Base-by-base conservation (phyloP, 352 stramenopile genomes). In the Phytopythium helicoides region DNA sequence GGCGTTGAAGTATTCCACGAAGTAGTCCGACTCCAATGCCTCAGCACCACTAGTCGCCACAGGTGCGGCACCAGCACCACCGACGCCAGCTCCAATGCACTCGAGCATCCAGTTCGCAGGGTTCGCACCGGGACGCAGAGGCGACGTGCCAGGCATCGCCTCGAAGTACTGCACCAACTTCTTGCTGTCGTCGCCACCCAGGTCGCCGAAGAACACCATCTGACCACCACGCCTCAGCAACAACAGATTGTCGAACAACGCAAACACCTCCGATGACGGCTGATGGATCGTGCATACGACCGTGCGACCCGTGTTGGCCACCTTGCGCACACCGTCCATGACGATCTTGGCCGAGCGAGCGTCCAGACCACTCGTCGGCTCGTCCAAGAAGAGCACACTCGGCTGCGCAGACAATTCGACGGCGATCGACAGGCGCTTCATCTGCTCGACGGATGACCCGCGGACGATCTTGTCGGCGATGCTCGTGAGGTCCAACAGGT, bases 211-310 rank as follows among this genome's bases (percentile, higher is more conserved):
- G 59, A 65, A 78, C 3, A 65, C 50, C 6, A 51, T 60, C 26
- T 52, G 23, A 2, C 44, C 44, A 16, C 44, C 26, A 7, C 44
- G 25, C 18, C 14, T 34, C 3, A 50, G 44, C 12, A 39, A 65
- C 41, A 92, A 70, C 5, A 90, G 25, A 28, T 67, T 60, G 61
- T 92, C 74, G 60, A 92, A 90, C 18, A 76, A 75, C 21, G 75
- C 66, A 34, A 94, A 93, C 4, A 94, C 71, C 38, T 90, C 71
- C 11, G 73, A 73, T 7, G 67, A 71, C 7, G 89, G 89, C 62
- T 97, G 89, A 54, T 97, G 89, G 60, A 96, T 97, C 9, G 86
- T 96, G 36, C 88, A 93, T 0, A 95, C 53, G 15, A 97, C 71
- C 12, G 73, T 87, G 7, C 67, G 51, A 18, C 83, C 82, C 10